A percentile compares a stretch with the other conserved stretches of the same genome.
Evolutionary conservation across 108 stramenopile species (phyloP).

Genomic region (Nitzschia sp.): DNA sequence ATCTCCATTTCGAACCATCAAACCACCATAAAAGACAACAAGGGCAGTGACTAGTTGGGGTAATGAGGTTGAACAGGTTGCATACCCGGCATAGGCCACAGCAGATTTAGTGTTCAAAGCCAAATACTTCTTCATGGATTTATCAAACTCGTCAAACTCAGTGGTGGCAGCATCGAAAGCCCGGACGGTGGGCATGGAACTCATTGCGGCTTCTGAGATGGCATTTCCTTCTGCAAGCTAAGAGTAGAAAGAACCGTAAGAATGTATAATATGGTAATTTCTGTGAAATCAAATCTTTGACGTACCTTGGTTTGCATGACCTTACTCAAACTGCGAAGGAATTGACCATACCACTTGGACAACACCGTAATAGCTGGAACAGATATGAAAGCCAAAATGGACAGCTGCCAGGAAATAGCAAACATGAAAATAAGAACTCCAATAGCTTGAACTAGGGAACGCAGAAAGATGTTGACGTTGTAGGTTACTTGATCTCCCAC

Average conservation of each 20-base stretch:
- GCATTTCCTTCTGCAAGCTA: slow-evolving; percentile 74
- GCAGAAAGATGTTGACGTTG: slow-evolving; percentile 81
- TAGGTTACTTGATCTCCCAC: slow-evolving; percentile 85
- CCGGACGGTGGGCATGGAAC: slow-evolving; percentile 78
- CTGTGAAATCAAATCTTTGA: not conserved
- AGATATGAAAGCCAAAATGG: slow-evolving; percentile 73
- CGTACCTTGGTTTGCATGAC: slow-evolving; percentile 68
- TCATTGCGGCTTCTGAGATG: slow-evolving; percentile 70
- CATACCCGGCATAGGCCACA: slow-evolving; percentile 68
- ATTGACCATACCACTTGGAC: slow-evolving; percentile 74
- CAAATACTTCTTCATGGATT: slow-evolving; percentile 54
- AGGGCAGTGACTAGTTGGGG: slow-evolving; percentile 72
- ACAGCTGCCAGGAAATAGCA: slow-evolving; percentile 67
- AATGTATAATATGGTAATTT: not conserved
- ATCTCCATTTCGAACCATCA: slow-evolving; percentile 52
- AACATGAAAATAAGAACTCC: slow-evolving; percentile 85
- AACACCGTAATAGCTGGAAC: slow-evolving; percentile 76
- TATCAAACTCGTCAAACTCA: slow-evolving; percentile 60
- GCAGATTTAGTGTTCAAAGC: slow-evolving; percentile 48
- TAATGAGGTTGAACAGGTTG: slow-evolving; percentile 55
- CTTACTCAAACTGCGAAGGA: slow-evolving; percentile 69
- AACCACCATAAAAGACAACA: slow-evolving; percentile 77
- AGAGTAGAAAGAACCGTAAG: not conserved
- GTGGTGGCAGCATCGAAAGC: slow-evolving; percentile 70
- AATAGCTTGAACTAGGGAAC: slow-evolving; percentile 70